phyloP scores from a whole-genome alignment of 2,329 filamentous ascomycete genomes.

The Trematosphaeria pertusa region DNA sequence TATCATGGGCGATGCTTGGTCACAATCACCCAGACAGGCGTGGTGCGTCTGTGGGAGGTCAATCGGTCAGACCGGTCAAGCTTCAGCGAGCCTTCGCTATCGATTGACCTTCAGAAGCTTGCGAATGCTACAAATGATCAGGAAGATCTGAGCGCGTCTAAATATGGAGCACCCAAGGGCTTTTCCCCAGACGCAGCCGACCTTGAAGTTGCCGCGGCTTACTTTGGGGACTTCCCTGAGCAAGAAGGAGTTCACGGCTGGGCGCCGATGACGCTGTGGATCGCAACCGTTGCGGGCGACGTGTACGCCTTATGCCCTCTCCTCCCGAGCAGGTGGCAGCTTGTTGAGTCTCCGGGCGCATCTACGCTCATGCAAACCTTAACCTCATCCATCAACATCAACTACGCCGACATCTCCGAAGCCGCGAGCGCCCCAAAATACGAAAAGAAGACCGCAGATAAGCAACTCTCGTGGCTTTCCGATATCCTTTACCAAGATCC shows the following conservation, averaged over 20 bases:
- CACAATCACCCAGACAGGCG: slow-evolving; percentile 86
- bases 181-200: slow-evolving; percentile 91
- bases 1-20: slow-evolving; percentile 82
- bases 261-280: slow-evolving; percentile 95
- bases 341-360: slow-evolving; percentile 41
- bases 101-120: slow-evolving; percentile 87
- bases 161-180: slow-evolving; percentile 74
- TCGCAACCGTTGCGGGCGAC: slow-evolving; percentile 93
- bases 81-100: slow-evolving; percentile 82
- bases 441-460: slow-evolving; percentile 52
- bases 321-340: slow-evolving; percentile 84
- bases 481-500: slow-evolving; percentile 58
- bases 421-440: slow-evolving; percentile 50
- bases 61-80: slow-evolving; percentile 84
- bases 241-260: slow-evolving; percentile 69
- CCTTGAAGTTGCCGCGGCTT: slow-evolving; percentile 91
- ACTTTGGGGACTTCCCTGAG: slow-evolving; percentile 76
- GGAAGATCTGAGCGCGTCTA: slow-evolving; percentile 81
- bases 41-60: slow-evolving; percentile 89
- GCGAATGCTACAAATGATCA: slow-evolving; percentile 82
- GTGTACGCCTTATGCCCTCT: slow-evolving; percentile 93
- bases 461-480: slow-evolving; percentile 66
- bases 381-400: slow-evolving; percentile 81
- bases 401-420: slow-evolving; percentile 49
- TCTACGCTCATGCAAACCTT: slow-evolving; percentile 80